Evolutionary conservation across 2,329 filamentous ascomycete species (phyloP), one percentile per base, ranked within the genome.

Genomic region (Dryadomyces quercivorus): DNA sequence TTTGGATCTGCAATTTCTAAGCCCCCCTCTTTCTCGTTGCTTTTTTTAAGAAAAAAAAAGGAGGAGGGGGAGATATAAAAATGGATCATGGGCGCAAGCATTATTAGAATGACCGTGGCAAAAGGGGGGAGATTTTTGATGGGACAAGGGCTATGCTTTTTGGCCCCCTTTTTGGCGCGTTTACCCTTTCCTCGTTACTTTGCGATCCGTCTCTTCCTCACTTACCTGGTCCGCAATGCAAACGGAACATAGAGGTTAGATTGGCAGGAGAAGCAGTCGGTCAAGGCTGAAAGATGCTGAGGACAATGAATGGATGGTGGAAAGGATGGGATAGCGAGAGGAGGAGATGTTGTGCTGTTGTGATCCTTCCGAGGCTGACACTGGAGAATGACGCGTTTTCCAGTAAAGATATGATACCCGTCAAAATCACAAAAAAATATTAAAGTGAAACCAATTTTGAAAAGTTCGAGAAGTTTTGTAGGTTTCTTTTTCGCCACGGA

Each of bases 161-260:
- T 31, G 26, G 36, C 36, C 22, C 21, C 22, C 18, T 48, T 22
- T 48, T 31, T 31, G 45, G 10, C 45, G 13, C 45, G 12, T 15
- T 34, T 31, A 22, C 44, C 45, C 26, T 40, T 51, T 51, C 9
- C 4, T 12, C 36, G 18, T 43, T 43, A 5, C 22, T 48, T 42
- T 22, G 16, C 42, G 16, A 8, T 44, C 18, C 18, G 16, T 49
- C 12, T 15, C 38, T 42, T 48, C 47, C 9, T 44, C 22, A 34
- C 21, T 44, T 44, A 44, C 42, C 42, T 44, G 42, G 16, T 38
- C 21, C 26, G 36, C 36, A 40, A 40, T 40, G 46, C 10, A 8
- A 34, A 21, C 47, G 46, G 50, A 52, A 38, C 47, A 55, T 55
- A 53, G 55, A 58, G 50, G 53, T 50, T 58, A 57, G 55, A 56